A percentile compares a stretch with the other conserved stretches of the same genome.
Conservation (phyloP, 805 yeast genomes). For the Saturnispora sanitii region DNA sequence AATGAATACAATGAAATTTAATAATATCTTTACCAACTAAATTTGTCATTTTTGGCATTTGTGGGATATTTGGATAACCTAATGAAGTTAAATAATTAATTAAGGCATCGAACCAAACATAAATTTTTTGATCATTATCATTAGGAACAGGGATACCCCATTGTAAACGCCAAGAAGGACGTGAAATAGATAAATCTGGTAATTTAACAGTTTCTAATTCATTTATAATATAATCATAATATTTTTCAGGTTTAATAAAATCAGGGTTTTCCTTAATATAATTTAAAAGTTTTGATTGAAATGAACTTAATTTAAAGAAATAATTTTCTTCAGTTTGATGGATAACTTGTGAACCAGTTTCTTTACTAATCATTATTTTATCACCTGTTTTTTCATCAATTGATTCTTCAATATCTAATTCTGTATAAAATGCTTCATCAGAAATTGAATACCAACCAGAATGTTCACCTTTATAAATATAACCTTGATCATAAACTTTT, state of each 20-base stretch:
- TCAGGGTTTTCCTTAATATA: conserved; percentile 38
- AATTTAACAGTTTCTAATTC: conserved; percentile 45
- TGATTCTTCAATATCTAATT: conserved; percentile 50
- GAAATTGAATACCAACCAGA: conserved; percentile 92
- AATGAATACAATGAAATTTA: conserved; percentile 81
- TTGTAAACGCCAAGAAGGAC: conserved; percentile 64
- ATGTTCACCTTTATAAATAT: conserved; percentile 74
- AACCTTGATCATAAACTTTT: conserved; percentile 45
- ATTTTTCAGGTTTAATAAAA: conserved; percentile 59
- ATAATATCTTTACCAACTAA: conserved; percentile 87
- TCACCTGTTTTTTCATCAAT: conserved; percentile 26
- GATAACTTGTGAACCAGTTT: conserved; percentile 66
- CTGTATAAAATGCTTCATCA: conserved; percentile 92
- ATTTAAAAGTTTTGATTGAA: conserved; percentile 44
- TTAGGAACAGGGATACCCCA: conserved; percentile 93
- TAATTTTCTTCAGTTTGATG: conserved; percentile 78
- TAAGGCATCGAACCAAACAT: conserved; percentile 96
- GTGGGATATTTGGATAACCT: conserved; percentile 40
- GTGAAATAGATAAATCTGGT: conserved; percentile 72
- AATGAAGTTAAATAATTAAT: conserved; percentile 68
- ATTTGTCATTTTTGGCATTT: conserved; percentile 39
- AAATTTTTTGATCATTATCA: conserved; percentile 68
- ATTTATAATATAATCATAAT: conserved; percentile 42
- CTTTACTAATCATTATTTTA: conserved; percentile 37
- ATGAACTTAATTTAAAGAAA: conserved; percentile 64